These are phyloP conservation scores for Sungouiozyma ichnusensis DNA, from an alignment of 805 yeast species.

Conservation along the genomic window DNA sequence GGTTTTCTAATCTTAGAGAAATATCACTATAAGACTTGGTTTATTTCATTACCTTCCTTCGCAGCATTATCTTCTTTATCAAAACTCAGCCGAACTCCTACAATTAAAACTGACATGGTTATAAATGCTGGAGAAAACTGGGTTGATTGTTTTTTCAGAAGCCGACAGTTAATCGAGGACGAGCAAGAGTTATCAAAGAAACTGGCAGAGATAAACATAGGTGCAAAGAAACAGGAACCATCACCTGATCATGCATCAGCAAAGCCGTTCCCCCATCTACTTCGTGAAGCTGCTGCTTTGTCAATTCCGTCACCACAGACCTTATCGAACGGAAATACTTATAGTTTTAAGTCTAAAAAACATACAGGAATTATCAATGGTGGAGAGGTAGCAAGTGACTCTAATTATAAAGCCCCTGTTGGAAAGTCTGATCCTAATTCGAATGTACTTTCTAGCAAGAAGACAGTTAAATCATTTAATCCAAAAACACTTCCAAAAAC, in stretches of 20 bases:
- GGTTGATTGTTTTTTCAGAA: conserved; percentile 61
- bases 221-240: neutral
- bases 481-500: neutral
- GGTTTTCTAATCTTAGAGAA: conserved; percentile 62
- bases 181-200: conserved; percentile 3
- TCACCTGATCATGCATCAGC: conserved; percentile 1
- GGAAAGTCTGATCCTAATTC: neutral
- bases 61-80: conserved; percentile 3
- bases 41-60: conserved; percentile 38
- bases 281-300: neutral
- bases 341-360: neutral
- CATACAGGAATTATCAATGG: neutral
- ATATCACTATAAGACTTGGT: conserved; percentile 44
- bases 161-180: conserved; percentile 45
- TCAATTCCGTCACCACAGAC: neutral
- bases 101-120: conserved; percentile 14
- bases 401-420: neutral
- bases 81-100: conserved; percentile 21
- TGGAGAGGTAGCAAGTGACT: neutral
- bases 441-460: neutral
- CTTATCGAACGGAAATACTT: neutral
- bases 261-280: neutral
- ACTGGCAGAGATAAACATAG: conserved; percentile 5
- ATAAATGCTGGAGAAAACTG: conserved; percentile 45
- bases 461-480: neutral